A percentile compares a stretch with the other conserved stretches of the same genome.
These are phyloP conservation scores for Paracorniculantispora psalliotae DNA, from an alignment of 2,329 filamentous ascomycete genomes.

Conservation along the genomic window DNA sequence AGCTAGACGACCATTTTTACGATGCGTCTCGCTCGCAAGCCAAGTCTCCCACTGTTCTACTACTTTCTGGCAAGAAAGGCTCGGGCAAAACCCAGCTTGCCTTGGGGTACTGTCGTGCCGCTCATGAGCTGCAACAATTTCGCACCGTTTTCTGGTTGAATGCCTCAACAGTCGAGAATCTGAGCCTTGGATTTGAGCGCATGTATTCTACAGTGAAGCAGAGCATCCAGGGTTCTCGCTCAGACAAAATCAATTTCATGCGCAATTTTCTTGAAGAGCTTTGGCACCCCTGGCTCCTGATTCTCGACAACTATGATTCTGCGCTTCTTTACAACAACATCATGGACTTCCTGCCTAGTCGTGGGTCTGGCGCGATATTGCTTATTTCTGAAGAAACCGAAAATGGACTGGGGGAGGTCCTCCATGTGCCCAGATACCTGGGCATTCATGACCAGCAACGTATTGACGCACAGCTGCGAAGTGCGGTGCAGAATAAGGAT, in stretches of 20 bases:
- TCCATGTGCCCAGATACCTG: constrained; percentile 1
- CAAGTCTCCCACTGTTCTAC: neutral
- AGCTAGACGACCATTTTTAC: constrained; percentile 1
- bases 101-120: constrained; percentile 3
- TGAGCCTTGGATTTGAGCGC: constrained; percentile 5
- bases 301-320: constrained; percentile 10
- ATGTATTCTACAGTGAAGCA: constrained; percentile 6
- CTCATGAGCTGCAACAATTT: constrained; percentile 8
- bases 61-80: constrained; percentile 2
- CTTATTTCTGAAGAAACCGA: constrained; percentile 1
- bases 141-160: constrained; percentile 7
- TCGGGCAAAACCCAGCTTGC: constrained; percentile 8
- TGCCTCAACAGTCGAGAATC: constrained; percentile 9
- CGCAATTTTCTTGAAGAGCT: constrained; percentile 4
- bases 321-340: constrained; percentile 7
- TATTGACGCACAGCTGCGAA: neutral
- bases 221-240: neutral
- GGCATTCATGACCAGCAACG: neutral
- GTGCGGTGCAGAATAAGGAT: constrained; percentile 1
- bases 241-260: constrained; percentile 2
- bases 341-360: constrained; percentile 7
- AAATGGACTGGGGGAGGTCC: constrained; percentile 7
- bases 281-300: constrained; percentile 6
- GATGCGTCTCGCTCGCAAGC: constrained; percentile 6
- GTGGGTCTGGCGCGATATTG: neutral